A percentile compares a stretch with the other conserved stretches of the same genome.
Conservation (phyloP, 148 eudicot species). For the Salicornia ramosissima region DNA sequence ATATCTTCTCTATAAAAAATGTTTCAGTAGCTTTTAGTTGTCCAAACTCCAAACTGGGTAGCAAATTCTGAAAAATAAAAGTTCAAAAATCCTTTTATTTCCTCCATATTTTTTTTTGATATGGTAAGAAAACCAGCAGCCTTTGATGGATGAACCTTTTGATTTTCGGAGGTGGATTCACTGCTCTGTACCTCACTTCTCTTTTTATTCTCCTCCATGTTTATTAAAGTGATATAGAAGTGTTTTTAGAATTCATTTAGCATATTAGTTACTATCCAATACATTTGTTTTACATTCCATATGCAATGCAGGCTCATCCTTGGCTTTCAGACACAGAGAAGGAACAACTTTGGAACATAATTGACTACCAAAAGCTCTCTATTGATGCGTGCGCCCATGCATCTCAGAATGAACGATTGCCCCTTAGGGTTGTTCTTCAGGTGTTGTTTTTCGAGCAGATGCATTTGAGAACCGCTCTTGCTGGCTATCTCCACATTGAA, state of each 20-base stretch:
- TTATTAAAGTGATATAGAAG: neutral
- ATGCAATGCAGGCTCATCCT: constrained; percentile 64
- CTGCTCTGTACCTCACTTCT: no score
- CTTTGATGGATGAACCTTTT: no score
- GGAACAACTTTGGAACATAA: constrained; percentile 74
- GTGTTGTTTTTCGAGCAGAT: constrained; percentile 89
- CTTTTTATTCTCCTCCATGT: neutral
- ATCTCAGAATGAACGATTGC: constrained; percentile 82
- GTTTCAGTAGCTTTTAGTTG: no score
- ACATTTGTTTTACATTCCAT: neutral
- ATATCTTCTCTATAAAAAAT: no score
- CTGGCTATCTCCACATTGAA: constrained; percentile 52
- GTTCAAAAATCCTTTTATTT: no score
- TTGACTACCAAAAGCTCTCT: constrained; percentile 83
- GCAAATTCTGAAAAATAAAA: no score
- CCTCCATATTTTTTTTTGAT: no score
- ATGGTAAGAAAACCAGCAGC: no score
- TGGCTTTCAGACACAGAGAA: constrained; percentile 77
- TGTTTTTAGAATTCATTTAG: neutral
- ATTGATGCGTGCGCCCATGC: constrained; percentile 98
- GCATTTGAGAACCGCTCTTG: constrained; percentile 70
- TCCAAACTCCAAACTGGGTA: no score
- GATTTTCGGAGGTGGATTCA: no score
- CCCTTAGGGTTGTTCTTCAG: constrained; percentile 79
- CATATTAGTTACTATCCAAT: neutral